Conservation (phyloP, 2,329 filamentous ascomycete species). For the Myriosclerotinia scirpicola region DNA sequence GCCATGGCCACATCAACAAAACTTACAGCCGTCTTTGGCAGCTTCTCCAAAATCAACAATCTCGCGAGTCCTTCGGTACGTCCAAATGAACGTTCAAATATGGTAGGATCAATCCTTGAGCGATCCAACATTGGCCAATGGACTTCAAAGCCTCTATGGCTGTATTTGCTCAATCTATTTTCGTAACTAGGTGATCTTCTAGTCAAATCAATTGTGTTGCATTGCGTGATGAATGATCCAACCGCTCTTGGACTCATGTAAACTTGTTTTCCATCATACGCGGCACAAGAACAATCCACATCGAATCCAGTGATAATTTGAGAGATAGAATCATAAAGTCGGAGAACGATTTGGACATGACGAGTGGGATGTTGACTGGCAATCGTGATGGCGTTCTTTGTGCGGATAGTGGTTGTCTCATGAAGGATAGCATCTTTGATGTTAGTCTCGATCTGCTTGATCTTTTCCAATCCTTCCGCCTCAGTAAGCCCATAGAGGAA, state of each 20-base stretch:
- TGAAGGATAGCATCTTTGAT: constrained; percentile 75
- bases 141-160: constrained; percentile 79
- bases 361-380: constrained; percentile 80
- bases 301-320: constrained; percentile 88
- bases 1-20: background rate
- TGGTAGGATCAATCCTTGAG: constrained; percentile 76
- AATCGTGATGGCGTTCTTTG: constrained; percentile 86
- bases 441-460: constrained; percentile 74
- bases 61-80: constrained; percentile 75
- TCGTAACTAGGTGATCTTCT: constrained; percentile 84
- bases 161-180: constrained; percentile 82
- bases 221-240: constrained; percentile 76
- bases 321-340: constrained; percentile 79
- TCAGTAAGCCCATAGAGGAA: constrained; percentile 81
- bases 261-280: constrained; percentile 78
- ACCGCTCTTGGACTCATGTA: constrained; percentile 76
- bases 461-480: constrained; percentile 77
- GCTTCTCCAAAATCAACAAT: constrained; percentile 74
- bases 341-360: constrained; percentile 80
- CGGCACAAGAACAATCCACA: constrained; percentile 79
- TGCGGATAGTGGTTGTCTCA: constrained; percentile 82
- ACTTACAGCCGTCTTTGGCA: constrained; percentile 58
- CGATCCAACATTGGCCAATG: constrained; percentile 76
- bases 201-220: constrained; percentile 76
- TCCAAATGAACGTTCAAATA: constrained; percentile 78